These are phyloP conservation scores for Lomentospora prolificans DNA, from an alignment of 2,329 filamentous ascomycete genomes.

Conservation along the genomic window DNA sequence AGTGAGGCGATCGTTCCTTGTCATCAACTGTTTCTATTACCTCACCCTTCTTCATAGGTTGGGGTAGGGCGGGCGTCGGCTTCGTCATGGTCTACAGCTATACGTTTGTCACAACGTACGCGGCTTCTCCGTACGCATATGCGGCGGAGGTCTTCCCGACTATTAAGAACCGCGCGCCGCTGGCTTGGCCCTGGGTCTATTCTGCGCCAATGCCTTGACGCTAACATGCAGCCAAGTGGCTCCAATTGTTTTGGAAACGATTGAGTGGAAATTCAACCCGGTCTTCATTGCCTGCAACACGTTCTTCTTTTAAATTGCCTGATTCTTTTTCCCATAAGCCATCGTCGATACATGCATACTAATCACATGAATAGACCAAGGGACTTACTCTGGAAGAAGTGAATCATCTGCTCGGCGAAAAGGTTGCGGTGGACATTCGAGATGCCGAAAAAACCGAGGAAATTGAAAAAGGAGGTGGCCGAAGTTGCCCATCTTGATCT, in stretches of 20 bases:
- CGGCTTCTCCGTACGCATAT: neutral
- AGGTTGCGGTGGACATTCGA: neutral
- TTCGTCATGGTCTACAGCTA: neutral
- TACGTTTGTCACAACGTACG: neutral
- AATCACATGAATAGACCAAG: neutral
- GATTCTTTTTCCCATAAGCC: neutral
- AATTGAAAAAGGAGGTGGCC: neutral
- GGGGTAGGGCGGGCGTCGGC: neutral
- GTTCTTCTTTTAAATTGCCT: neutral
- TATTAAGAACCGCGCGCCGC: neutral
- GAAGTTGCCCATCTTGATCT: neutral
- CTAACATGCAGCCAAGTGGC: neutral
- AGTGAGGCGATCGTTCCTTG: neutral
- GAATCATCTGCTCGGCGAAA: neutral
- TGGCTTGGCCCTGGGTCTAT: neutral
- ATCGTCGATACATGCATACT: neutral
- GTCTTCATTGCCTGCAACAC: neutral
- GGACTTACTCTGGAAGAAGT: slow-evolving; percentile 1
- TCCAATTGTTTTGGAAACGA: neutral
- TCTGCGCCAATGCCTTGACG: neutral
- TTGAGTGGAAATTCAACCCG: neutral
- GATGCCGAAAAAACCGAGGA: neutral
- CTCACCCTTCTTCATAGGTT: neutral
- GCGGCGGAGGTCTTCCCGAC: neutral
- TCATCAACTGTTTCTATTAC: neutral